These are phyloP conservation scores for Yamadazyma pseudoaaseri DNA, from an alignment of 1,139 yeast species.

Conservation along the genomic window DNA sequence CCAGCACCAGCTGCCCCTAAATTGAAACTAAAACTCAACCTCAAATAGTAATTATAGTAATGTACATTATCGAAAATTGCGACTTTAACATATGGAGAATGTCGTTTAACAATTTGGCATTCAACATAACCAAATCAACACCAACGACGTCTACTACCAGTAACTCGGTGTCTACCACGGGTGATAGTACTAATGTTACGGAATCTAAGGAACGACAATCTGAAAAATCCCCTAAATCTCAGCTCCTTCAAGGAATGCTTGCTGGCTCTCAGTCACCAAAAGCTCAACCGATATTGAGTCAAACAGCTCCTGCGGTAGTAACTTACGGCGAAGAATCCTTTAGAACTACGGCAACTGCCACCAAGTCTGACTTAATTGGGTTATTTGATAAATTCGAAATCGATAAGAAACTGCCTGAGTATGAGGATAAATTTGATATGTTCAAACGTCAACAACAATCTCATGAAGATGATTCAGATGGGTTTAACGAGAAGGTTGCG, in stretches of 20 bases:
- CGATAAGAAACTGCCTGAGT: conserved; percentile 8
- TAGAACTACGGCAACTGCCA: conserved; percentile 1
- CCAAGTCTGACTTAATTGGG: conserved; percentile 33
- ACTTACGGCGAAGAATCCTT: conserved; percentile 18
- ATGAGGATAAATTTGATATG: conserved; percentile 14
- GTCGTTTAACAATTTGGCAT: conserved; percentile 31
- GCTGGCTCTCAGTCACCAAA: conserved; percentile 9
- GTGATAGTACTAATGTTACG: conserved; percentile 23
- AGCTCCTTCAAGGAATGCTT: conserved; percentile 21
- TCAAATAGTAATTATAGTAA: conserved; percentile 4
- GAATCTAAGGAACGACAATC: conserved; percentile 18
- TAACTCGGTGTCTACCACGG: conserved; percentile 13
- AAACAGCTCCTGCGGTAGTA: conserved; percentile 27
- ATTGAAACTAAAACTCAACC: conserved; percentile 9
- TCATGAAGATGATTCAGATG: no score
- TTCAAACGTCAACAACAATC: no score
- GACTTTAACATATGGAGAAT: neutral
- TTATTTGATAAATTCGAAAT: conserved; percentile 40
- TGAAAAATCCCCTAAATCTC: conserved; percentile 12
- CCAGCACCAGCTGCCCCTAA: conserved; percentile 7
- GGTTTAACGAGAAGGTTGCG: no score
- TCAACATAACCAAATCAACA: conserved; percentile 38
- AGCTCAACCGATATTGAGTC: conserved; percentile 13
- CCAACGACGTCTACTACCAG: conserved; percentile 48
- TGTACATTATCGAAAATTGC: no score